A percentile compares a stretch with the other conserved stretches of the same genome.
Evolutionary conservation across 2,329 filamentous ascomycete species (phyloP).

Genomic region (Hypoxylon sp.): DNA sequence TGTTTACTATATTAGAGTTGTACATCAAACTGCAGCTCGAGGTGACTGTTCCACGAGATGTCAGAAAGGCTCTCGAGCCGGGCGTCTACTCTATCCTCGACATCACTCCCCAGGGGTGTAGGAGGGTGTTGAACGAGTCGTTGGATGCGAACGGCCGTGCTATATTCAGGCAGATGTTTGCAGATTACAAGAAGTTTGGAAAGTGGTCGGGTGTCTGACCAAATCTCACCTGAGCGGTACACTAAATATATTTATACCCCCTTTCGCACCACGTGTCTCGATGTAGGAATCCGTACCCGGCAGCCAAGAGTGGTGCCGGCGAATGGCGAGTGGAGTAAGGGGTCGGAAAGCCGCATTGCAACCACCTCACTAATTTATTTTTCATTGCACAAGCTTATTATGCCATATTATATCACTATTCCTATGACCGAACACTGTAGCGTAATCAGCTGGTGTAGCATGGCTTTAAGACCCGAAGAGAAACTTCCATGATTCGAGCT

Average conservation of each 20-base stretch:
- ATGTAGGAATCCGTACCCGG: constrained; percentile 8
- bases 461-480: background rate
- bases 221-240: background rate
- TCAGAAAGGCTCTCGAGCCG: constrained; percentile 70
- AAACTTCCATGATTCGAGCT: background rate
- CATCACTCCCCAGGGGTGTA: constrained; percentile 68
- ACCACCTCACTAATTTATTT: background rate
- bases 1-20: constrained; percentile 71
- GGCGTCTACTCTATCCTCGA: constrained; percentile 72
- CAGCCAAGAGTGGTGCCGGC: constrained; percentile 7
- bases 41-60: constrained; percentile 62
- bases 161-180: constrained; percentile 71
- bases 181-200: constrained; percentile 72
- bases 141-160: constrained; percentile 72
- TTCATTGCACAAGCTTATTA: constrained; percentile 8
- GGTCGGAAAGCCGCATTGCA: background rate
- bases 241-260: constrained; percentile 31
- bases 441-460: constrained; percentile 2
- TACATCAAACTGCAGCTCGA: constrained; percentile 75
- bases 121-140: constrained; percentile 71
- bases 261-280: constrained; percentile 24
- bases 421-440: constrained; percentile 7
- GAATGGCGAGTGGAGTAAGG: constrained; percentile 28
- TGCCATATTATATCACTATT: constrained; percentile 5
- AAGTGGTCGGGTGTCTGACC: constrained; percentile 73